Conservation (phyloP, 805 yeast genomes). For the Ogataea paradorogensis region DNA sequence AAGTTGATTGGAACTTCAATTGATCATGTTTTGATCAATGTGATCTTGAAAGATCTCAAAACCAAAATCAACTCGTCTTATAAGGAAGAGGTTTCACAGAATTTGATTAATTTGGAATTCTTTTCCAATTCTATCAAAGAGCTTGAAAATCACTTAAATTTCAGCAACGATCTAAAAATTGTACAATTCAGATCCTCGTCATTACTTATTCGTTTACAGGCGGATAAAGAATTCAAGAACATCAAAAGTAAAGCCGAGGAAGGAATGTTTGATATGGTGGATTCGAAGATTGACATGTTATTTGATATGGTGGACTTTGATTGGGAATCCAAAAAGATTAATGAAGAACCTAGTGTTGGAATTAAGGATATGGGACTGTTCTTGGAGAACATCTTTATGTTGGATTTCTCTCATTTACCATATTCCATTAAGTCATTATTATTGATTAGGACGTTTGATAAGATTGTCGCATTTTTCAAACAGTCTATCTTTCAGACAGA, state of each 20-base stretch:
- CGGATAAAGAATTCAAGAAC: conserved; percentile 46
- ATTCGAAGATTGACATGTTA: conserved; percentile 72
- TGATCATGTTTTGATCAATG: conserved; percentile 65
- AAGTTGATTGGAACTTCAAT: conserved; percentile 59
- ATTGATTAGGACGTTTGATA: conserved; percentile 84
- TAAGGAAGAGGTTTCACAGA: conserved; percentile 89
- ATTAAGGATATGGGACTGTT: conserved; percentile 83
- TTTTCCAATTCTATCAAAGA: conserved; percentile 74
- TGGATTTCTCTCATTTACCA: conserved; percentile 82
- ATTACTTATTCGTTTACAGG: conserved; percentile 35
- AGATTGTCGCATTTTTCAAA: conserved; percentile 69
- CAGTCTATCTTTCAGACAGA: conserved; percentile 54
- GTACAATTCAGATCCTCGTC: conserved; percentile 31
- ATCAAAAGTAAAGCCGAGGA: conserved; percentile 74
- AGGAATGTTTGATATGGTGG: conserved; percentile 78
- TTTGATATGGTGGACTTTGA: conserved; percentile 83
- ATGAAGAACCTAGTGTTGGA: conserved; percentile 65
- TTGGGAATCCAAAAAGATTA: conserved; percentile 58
- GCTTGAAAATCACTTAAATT: conserved; percentile 46
- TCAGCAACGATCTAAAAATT: conserved; percentile 35
- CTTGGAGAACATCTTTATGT: conserved; percentile 78
- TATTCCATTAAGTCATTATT: conserved; percentile 71
- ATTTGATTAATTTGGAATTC: conserved; percentile 82
- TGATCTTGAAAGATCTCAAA: conserved; percentile 63
- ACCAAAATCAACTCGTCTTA: conserved; percentile 65